Evolutionary conservation across 176 grass and related monocot genomes (phyloP).

Genomic region (Oryza glumipatula): DNA sequence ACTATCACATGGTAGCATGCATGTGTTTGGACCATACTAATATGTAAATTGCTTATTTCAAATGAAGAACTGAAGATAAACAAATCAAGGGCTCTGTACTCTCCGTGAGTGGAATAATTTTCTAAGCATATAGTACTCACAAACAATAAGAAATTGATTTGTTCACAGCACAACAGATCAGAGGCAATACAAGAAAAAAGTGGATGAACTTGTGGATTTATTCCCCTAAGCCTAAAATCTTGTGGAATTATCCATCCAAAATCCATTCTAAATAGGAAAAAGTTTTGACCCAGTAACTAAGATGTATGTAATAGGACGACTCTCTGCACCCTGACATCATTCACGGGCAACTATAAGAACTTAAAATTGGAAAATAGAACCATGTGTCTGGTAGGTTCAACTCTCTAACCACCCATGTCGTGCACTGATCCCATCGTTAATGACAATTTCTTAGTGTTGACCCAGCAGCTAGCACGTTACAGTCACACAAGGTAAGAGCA

Average conservation of each 20-base stretch:
- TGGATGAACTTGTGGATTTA: neutral
- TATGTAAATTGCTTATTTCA: neutral
- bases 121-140: neutral
- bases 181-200: neutral
- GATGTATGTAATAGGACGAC: constrained; percentile 1
- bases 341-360: neutral
- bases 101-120: neutral
- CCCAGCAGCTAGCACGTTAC: constrained; percentile 29
- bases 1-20: constrained; percentile 36
- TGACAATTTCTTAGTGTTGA: constrained; percentile 17
- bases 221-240: neutral
- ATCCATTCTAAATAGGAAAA: neutral
- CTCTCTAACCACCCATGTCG: neutral
- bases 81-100: neutral
- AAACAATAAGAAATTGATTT: neutral
- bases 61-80: neutral
- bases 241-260: neutral
- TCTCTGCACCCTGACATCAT: constrained; percentile 23
- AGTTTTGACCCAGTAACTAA: constrained; percentile 7
- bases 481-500: neutral
- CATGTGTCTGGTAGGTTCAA: constrained; percentile 34
- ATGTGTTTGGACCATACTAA: neutral
- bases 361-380: constrained; percentile 16
- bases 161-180: neutral
- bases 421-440: neutral